A percentile compares a stretch with the other conserved stretches of the same genome.
Conservation (phyloP, 306 rosid species). For the Trichosanthes cucumerina region DNA sequence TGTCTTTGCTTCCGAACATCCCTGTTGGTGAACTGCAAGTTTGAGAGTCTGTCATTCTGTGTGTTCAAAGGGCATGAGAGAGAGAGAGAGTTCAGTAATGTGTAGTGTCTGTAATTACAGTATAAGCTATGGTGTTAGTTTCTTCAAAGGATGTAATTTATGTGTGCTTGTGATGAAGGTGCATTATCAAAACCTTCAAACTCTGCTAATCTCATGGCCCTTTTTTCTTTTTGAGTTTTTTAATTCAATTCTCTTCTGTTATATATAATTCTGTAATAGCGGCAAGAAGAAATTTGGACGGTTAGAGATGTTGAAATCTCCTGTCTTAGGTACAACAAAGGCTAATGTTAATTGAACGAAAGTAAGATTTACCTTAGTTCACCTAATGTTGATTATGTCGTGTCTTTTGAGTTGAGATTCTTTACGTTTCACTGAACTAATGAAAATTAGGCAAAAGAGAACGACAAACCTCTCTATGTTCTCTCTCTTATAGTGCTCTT, state of each 20-base stretch:
- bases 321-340: background rate
- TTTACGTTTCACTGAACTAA: no score
- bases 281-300: background rate
- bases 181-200: background rate
- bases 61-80: background rate
- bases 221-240: background rate
- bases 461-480: no score
- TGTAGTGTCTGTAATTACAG: background rate
- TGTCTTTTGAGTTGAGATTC: no score
- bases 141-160: background rate
- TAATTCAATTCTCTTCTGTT: background rate
- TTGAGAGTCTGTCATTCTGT: background rate
- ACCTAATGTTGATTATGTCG: no score
- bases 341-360: no score
- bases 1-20: background rate
- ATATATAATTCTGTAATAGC: background rate
- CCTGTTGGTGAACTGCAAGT: background rate
- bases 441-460: no score
- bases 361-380: no score
- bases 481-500: no score
- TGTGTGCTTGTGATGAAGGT: slow-evolving; percentile 10
- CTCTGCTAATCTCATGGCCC: background rate
- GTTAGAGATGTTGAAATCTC: background rate
- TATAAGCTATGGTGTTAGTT: background rate
- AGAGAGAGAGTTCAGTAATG: background rate